Conservation (phyloP, 768 basidiomycete genomes). For the Strobilomyces dryophilus region DNA sequence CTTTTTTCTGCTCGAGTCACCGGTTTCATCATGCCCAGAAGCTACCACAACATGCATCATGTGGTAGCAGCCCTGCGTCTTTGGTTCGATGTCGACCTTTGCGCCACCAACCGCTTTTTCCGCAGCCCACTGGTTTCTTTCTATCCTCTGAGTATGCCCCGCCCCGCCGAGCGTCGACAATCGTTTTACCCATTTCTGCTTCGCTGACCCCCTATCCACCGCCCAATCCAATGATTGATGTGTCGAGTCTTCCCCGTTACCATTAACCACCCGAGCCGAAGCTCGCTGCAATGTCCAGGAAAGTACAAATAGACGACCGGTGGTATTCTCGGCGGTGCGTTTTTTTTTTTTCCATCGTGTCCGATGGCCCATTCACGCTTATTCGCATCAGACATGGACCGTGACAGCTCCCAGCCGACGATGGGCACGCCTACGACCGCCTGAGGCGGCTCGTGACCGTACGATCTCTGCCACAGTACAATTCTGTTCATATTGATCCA, state of each 20-base stretch:
- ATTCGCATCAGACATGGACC: neutral
- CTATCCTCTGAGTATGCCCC: neutral
- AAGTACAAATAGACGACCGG: slow-evolving; percentile 11
- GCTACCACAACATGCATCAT: slow-evolving; percentile 5
- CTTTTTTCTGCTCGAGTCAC: slow-evolving; percentile 20
- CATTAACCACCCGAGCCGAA: neutral
- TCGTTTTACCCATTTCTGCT: neutral
- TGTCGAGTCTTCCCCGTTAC: neutral
- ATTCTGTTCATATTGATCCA: neutral
- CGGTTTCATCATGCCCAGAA: slow-evolving; percentile 3
- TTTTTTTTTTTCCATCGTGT: slow-evolving; percentile 1
- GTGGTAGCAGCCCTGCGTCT: neutral
- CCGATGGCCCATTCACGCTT: neutral
- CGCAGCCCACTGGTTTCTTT: neutral
- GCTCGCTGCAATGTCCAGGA: slow-evolving; percentile 4
- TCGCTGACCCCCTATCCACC: neutral
- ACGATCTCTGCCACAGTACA: slow-evolving; percentile 11
- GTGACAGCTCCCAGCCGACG: slow-evolving; percentile 1
- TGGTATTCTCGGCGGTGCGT: slow-evolving; percentile 11
- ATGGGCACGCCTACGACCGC: neutral
- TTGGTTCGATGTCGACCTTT: neutral
- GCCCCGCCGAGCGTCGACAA: neutral
- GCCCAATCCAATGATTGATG: neutral
- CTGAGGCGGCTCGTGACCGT: neutral
- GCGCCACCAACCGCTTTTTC: slow-evolving; percentile 5